Base-by-base conservation (phyloP, 495 filamentous ascomycete genomes). In the Xylaria nigripes region DNA sequence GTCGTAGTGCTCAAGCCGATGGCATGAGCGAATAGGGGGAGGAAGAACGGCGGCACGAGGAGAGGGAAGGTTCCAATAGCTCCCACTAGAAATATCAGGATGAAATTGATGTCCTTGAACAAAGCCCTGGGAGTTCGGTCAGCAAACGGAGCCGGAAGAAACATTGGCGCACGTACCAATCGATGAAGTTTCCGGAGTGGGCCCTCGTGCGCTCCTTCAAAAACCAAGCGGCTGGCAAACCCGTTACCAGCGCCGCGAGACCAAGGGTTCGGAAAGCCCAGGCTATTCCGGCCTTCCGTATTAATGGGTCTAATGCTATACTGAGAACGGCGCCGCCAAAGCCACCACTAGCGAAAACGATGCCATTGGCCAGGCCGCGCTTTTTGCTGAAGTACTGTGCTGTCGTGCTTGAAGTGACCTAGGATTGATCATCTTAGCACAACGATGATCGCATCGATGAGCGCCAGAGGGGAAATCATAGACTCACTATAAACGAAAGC, bases 21-120 rank as follows among this genome's bases (percentile, higher is more conserved):
- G 16, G 62, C 54, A 9, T 50, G 50, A 36, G 55, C 49, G 32
- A 61, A 64, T 21, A 64, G 62, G 0, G 81, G 81, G 0, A 84
- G 61, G 60, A 81, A 83, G 64, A 81, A 82, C 0, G 80, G 76
- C 0, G 81, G 81, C 2, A 84, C 79, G 47, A 82, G 75, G 8
- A 83, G 71, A 0, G 81, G 76, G 59, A 84, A 84, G 18, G 79
- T 82, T 2, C 71, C 81, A n/a, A 83, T 76, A 2, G 75, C 77
- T 2, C 78, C 77, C 2, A 72, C 72, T 5, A 77, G 45, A 55
- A 82, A 83, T 25, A 84, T 65, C 0, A 75, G 65, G 5, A 65
- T 43, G 60, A 83, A 84, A 22, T 70, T 72, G 7, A 70, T 38
- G 51, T 77, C 71, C 15, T 68, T 70, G 56, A 83, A 79, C 15